These are phyloP conservation scores for Phytophthora sansomeana DNA, from an alignment of 352 stramenopile species.

Conservation along the genomic window DNA sequence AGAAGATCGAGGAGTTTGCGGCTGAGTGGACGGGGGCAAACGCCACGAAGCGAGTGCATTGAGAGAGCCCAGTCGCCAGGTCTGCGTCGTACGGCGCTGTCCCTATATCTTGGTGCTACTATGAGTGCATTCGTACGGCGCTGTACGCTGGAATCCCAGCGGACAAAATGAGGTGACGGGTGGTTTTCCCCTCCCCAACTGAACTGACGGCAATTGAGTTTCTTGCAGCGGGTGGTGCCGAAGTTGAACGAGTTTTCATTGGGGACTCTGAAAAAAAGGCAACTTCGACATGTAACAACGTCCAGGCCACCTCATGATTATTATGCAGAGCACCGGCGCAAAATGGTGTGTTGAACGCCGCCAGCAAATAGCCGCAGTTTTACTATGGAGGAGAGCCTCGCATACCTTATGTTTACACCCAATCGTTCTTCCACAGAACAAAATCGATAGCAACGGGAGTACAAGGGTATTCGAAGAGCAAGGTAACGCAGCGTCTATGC, in stretches of 20 bases:
- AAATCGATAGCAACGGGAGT: neutral
- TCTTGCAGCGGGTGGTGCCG: neutral
- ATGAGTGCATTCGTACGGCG: conserved; percentile 26
- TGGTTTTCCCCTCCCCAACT: conserved; percentile 23
- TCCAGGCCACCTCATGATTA: neutral
- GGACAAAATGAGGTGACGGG: neutral
- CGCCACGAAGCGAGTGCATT: neutral
- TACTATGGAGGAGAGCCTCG: neutral
- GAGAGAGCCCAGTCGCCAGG: conserved; percentile 2
- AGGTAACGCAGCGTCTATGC: neutral
- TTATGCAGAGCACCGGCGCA: neutral
- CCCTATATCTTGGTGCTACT: conserved; percentile 25
- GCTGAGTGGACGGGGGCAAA: conserved; percentile 16
- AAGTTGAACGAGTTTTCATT: too few relatives aligned
- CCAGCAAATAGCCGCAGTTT: too few relatives aligned
- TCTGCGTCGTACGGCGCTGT: conserved; percentile 38
- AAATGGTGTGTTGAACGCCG: conserved; percentile 2
- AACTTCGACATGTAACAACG: neutral
- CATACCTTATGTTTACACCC: neutral
- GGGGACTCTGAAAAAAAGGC: neutral
- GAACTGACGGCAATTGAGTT: neutral
- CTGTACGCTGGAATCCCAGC: conserved; percentile 14
- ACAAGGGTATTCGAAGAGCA: neutral
- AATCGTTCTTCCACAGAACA: neutral
- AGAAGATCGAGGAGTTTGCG: neutral